Base-by-base conservation (phyloP, 192 early-diverging fungal species). In the Umbelopsis isabellina region DNA sequence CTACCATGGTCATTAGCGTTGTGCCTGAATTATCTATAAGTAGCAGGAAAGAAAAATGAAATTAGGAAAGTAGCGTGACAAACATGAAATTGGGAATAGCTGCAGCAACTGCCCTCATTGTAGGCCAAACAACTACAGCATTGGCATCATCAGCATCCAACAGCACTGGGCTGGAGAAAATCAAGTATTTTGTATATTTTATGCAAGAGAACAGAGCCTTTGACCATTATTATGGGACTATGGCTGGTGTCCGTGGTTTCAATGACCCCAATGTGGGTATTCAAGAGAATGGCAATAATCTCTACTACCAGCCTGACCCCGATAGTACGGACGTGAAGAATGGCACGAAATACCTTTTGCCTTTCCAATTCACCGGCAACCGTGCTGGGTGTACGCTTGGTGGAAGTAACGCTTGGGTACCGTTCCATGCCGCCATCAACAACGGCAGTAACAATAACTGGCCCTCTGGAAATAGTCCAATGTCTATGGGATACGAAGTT, bases 201-300 rank as follows among this genome's bases (percentile, higher is more conserved):
- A 74, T 74, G 73, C 73, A 74, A 47, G 73, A 69, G 50, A 74
- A 69, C 25, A 50, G 67, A 13, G n/a, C 73, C 22, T 74, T 74
- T 65, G 67, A 74, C 22, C 44, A 69, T 44, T 74, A 69, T 46
- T 68, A 68, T 50, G 73, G 73, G 15, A 74, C 71, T 1, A 72
- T 72, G 71, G 46, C 46, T 15, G 71, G 71, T 44, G 71, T 72
- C 18, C 46, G 71, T 20, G 71, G 71, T 3, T 72, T 72, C 47
- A 49, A 65, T 25, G 73, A 74, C 30, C 73, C 73, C n/a, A 69
- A 74, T 47, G 67, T 69, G 22, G 68, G 52, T 2, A 69, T 74
- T 5, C 73, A 74, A 65, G 25, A 10, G 9, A 69, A 74, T 50
- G 73, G 73, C 18, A 50, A 65, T 2, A 68, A 37, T 49, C 44